A percentile compares a stretch with the other conserved stretches of the same genome.
phyloP scores from a whole-genome alignment of 805 yeast species.

The Kodamaea restingae region DNA sequence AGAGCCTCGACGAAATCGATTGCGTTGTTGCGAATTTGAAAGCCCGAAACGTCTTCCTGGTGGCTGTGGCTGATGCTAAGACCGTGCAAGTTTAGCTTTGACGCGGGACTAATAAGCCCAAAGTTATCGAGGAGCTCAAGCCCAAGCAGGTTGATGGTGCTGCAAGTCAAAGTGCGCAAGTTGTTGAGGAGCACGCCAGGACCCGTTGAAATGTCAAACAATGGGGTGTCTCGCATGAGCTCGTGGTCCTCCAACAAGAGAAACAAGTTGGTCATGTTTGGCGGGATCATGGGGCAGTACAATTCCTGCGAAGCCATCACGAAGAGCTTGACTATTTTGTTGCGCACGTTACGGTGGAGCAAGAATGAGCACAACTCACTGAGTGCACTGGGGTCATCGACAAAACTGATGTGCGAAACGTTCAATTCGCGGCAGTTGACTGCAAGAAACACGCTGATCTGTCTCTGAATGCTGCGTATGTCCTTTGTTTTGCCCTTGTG shows the following conservation, averaged over 20 bases:
- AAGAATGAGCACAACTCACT: conserved; percentile 23
- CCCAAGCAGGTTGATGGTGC: conserved; percentile 31
- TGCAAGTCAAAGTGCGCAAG: conserved; percentile 27
- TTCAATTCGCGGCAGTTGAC: conserved; percentile 20
- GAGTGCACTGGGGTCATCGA: conserved; percentile 24
- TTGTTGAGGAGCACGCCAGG: conserved; percentile 22
- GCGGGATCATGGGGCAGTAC: conserved; percentile 24
- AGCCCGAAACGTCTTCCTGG: conserved; percentile 15
- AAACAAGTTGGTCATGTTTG: conserved; percentile 27
- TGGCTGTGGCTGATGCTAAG: conserved; percentile 33
- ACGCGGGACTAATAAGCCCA: conserved; percentile 17
- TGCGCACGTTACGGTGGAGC: conserved; percentile 20
- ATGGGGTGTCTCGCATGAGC: conserved; percentile 14
- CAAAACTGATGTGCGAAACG: conserved; percentile 31
- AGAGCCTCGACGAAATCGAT: conserved; percentile 13
- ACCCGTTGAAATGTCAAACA: conserved; percentile 18
- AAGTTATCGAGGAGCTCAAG: conserved; percentile 23
- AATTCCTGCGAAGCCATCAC: conserved; percentile 22
- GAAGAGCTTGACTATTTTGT: conserved; percentile 28
- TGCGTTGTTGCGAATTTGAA: conserved; percentile 2
- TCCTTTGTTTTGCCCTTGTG: conserved; percentile 11
- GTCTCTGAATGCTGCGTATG: conserved; percentile 18
- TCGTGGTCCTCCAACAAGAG: conserved; percentile 31
- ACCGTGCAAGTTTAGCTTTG: conserved; percentile 24
- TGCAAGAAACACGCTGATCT: conserved; percentile 26